Percentiles rank a stretch among this genome's conserved stretches.
These are phyloP conservation scores for Pythium dissimile DNA, from an alignment of 352 stramenopile species.

Conservation along the genomic window DNA sequence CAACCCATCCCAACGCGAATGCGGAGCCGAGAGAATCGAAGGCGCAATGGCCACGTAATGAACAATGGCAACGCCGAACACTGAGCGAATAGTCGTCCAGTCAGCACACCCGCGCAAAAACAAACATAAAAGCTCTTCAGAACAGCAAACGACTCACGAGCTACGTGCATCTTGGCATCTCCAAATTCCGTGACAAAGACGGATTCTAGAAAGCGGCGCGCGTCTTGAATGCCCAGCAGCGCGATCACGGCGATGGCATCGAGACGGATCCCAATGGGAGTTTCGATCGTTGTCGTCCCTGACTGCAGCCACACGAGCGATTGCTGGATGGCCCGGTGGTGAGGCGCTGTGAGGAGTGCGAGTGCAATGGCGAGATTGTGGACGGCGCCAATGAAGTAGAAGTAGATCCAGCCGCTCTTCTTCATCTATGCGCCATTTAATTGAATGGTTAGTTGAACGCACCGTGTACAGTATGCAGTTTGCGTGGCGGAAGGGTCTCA, in stretches of 20 bases:
- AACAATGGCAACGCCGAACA: conserved; percentile 48
- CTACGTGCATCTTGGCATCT: conserved; percentile 55
- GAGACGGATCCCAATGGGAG: conserved; percentile 27
- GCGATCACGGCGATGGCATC: conserved; percentile 42
- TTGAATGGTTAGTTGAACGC: background rate
- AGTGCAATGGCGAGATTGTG: conserved; percentile 38
- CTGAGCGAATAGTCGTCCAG: conserved; percentile 23
- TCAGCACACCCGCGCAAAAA: too few species aligned
- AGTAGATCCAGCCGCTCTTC: conserved; percentile 72
- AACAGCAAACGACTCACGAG: conserved; percentile 9
- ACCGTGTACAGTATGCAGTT: background rate
- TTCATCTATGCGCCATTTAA: conserved; percentile 9
- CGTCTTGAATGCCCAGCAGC: conserved; percentile 52
- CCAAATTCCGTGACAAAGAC: conserved; percentile 67
- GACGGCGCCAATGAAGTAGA: conserved; percentile 57
- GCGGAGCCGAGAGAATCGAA: conserved; percentile 33
- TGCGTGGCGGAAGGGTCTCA: background rate
- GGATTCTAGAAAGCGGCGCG: conserved; percentile 55
- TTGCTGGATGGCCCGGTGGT: conserved; percentile 31
- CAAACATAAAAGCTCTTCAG: background rate
- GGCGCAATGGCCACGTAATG: conserved; percentile 59
- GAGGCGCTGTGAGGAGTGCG: conserved; percentile 25
- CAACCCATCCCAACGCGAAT: background rate
- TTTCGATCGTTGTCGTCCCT: background rate
- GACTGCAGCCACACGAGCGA: conserved; percentile 36